Evolutionary conservation across 352 stramenopile species (phyloP), one percentile per base, ranked within the genome.

Genomic region (Phytophthora uliginosa): DNA sequence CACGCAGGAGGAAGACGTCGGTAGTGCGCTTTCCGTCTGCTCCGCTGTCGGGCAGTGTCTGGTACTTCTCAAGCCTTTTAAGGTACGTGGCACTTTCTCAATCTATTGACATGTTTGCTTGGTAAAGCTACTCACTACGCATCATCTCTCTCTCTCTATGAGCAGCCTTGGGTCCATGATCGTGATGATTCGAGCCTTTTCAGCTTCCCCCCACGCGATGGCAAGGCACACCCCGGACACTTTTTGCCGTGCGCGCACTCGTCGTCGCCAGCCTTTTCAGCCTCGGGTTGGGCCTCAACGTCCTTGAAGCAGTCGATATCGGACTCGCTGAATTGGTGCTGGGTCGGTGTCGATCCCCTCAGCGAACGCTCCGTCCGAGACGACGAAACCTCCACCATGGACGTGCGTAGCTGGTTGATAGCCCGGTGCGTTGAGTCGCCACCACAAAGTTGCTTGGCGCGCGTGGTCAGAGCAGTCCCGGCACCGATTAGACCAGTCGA

Each of bases 351-450:
- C 2, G 64, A 56, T 3, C 20, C 26, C 8, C 26, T 58, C 10
- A 63, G 28, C 13, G 62, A 26, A 26, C 24, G 24, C 24, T 26
- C 24, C 24, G 24, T 54, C 12, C 59, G n/a, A 15, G 63, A 56
- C 24, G 63, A 59, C 24, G 66, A 66, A 42, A 65, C 54, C 18
- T 69, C 62, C 13, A 63, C 47, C 7, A 77, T 57, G 15, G 73
- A 70, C 31, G 68, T 71, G 36, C 73, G 73, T 17, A 79, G 54
- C 8, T 72, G 68, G 31, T 45, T 57, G 7, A 79, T 50, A 20
- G 59, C 63, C 31, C 59, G 62, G 38, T 68, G 54, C 18, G 73
- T 74, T 13, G 73, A 79, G 24, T 77, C 45, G 4, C 62, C 28
- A 22, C 69, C 47, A 12, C 47, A 34, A 1, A 79, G 48, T 48